Evolutionary conservation across 306 rosid species (phyloP), one percentile per base, ranked within the genome.

Genomic region (Trifolium fragiferum): DNA sequence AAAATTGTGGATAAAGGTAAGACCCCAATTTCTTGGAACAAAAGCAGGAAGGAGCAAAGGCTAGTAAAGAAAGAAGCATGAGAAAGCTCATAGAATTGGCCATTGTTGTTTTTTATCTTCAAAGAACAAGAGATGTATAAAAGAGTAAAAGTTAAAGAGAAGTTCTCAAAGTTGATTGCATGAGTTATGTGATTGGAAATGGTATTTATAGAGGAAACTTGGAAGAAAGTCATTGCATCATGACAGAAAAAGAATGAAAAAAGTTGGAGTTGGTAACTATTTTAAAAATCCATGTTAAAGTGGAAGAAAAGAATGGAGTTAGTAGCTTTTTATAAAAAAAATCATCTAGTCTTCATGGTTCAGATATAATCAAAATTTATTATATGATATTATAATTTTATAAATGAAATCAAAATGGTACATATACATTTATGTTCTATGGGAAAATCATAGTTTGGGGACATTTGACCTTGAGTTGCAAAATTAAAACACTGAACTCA

Each of bases 1-100:
- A 94, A 74, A 88, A 94, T 73, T 94, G 98, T 0, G 98, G 97
- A 87, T 82, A 91, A 32, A 94, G 90, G 75, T 68, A 75, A 21
- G 94, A 87, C 30, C 86, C 89, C 33, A 46, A 0, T 51, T 70
- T 76, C 38, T 78, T 66, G 68, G 57, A 1, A 58, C 85, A 84
- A 7, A 84, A 73, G 77, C 93, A 86, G 20, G 79, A 66, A 30
- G 96, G 97, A 64, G 81, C 84, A 80, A 86, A 78, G 62, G 88
- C 85, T 66, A 91, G 81, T 23, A 89, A 83, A 68, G 81, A 87
- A 73, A 94, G 83, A 74, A 80, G 85, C 25, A 89, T 3, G 35
- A 84, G 76, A 77, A 84, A 63, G 57, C 75, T 76, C 60, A 71
- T 20, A 38, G 81, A 75, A 30, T 68, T 61, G 50, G 90, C 85